A percentile compares a stretch with the other conserved stretches of the same genome.
Conservation (phyloP, 2,329 filamentous ascomycete genomes). For the Hypoxylon sp. region DNA sequence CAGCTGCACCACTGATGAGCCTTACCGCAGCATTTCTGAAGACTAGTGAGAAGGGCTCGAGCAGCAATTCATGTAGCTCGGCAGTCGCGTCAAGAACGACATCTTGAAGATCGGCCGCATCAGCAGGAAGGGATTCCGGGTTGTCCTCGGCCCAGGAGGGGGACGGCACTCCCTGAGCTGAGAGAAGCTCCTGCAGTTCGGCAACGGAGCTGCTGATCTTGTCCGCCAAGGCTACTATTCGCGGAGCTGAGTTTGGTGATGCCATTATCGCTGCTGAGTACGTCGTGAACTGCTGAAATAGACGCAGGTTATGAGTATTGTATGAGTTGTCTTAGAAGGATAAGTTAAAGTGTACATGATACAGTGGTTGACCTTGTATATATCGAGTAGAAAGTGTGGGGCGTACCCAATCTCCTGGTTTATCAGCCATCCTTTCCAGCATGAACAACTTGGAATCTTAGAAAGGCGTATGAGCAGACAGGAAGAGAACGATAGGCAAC, state of each 20-base stretch:
- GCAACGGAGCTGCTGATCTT: conserved; percentile 13
- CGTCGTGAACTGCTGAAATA: not conserved
- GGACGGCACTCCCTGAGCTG: conserved; percentile 18
- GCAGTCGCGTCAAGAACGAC: conserved; percentile 35
- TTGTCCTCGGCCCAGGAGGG: conserved; percentile 32
- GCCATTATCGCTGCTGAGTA: not conserved
- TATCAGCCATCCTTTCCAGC: too few species aligned
- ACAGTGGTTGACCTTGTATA: too few species aligned
- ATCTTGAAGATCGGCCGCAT: conserved; percentile 23
- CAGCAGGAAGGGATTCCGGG: conserved; percentile 23
- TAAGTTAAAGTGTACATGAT: too few species aligned
- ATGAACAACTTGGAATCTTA: not conserved
- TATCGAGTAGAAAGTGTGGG: too few species aligned
- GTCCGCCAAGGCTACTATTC: conserved; percentile 7
- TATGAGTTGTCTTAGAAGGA: too few species aligned
- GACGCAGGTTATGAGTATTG: too few species aligned
- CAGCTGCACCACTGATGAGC: not conserved
- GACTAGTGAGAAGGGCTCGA: conserved; percentile 58
- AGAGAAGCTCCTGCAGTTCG: conserved; percentile 14
- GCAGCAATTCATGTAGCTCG: conserved; percentile 45
- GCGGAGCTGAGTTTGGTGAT: not conserved
- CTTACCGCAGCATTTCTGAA: conserved; percentile 33
- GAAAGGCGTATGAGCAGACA: not conserved
- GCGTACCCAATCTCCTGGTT: too few species aligned
- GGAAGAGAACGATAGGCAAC: not conserved